Base-by-base conservation (phyloP, 495 filamentous ascomycete genomes). In the Penicillium diatomitis region DNA sequence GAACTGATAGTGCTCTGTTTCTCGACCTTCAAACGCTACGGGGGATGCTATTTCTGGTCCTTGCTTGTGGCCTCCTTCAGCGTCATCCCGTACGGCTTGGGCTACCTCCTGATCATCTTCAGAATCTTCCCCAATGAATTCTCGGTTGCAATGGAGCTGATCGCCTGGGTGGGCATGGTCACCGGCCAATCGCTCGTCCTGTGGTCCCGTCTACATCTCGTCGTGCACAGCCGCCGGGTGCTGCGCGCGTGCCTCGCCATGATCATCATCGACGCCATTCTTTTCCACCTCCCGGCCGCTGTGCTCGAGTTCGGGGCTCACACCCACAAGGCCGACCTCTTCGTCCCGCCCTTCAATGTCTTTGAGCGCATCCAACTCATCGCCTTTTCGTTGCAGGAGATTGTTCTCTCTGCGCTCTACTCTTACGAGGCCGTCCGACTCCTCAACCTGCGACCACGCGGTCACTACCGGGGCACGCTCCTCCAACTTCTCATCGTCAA, bases 131-230 rank as follows among this genome's bases (percentile, higher is more conserved):
- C 51, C 38, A 68, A 56, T 27, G 29, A 49, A 32, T 61, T 67
- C 55, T 44, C 66, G 0, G 58, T 71, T 8, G 62, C 63, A 7
- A 57, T 77, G 38, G 56, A 69, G 41, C 61, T 68, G 36, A 47
- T 77, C 27, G 79, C 79, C 8, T 85, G 80, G 81, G 63, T 65
- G 4, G 50, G 57, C 34, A 81, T 83, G 78, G 76, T 85, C 0
- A 79, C 78, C 0, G 80, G 79, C 32, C 80, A 83, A 60, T 79
- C 78, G 9, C 57, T 84, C 20, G 80, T 85, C 9, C 71, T 85
- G 20, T 85, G 76, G 67, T 84, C 80, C 3, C 75, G 81, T 33
- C 67, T 85, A 2, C 76, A 83, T 53, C 68, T 83, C 30, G 57
- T 70, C 33, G 41, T 67, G 68, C 54, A 68, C 65, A 70, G 70